These are phyloP conservation scores for Vaccinium corymbosum DNA, from an alignment of 148 eudicot genomes.

Conservation along the genomic window DNA sequence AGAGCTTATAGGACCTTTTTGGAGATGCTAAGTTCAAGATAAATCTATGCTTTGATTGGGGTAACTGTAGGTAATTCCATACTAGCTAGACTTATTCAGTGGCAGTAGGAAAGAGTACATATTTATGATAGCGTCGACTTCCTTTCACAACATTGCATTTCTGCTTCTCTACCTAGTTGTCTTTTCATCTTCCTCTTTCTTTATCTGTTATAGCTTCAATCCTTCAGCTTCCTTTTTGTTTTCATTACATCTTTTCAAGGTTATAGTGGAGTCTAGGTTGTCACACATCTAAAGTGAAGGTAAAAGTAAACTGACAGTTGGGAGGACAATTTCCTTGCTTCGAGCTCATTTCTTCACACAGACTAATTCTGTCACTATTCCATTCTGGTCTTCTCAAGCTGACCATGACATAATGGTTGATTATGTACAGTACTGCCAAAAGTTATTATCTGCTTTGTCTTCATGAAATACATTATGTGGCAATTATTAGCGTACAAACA, in stretches of 20 bases:
- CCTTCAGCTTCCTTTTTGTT: not conserved
- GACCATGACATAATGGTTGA: not conserved
- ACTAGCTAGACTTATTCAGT: not conserved
- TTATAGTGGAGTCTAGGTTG: not conserved
- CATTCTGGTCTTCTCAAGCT: not conserved
- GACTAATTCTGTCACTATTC: not conserved
- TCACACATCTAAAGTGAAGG: not conserved
- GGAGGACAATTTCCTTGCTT: constrained; percentile 3
- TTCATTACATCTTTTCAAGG: not conserved
- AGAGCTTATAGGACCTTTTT: not conserved
- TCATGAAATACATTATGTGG: not conserved
- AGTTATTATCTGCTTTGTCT: not conserved
- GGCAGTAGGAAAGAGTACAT: not conserved
- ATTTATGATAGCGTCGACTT: not conserved
- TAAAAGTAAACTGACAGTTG: not conserved
- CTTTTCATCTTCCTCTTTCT: not conserved
- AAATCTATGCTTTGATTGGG: not conserved
- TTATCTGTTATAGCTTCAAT: not conserved
- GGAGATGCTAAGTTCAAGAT: not conserved
- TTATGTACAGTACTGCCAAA: not conserved
- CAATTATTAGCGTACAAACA: not conserved
- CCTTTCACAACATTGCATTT: not conserved
- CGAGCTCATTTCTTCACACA: not conserved
- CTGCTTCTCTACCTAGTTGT: not conserved
- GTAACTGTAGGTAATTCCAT: not conserved